Evolutionary conservation across 768 basidiomycete species (phyloP).

Genomic region (Neoboletus magnificus): DNA sequence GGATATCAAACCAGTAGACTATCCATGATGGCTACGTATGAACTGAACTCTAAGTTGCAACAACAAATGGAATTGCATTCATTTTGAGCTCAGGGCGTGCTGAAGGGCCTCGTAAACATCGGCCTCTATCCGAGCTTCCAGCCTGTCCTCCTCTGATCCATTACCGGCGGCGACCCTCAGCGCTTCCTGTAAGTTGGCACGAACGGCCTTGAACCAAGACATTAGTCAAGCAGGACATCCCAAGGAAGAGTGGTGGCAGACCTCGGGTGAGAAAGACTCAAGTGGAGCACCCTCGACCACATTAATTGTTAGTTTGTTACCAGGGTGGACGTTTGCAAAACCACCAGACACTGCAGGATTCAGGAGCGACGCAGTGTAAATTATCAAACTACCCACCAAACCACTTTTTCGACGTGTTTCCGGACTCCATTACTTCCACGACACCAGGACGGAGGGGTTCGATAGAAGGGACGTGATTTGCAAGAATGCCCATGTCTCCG

Average conservation of each 20-base stretch:
- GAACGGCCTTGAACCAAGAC: slow-evolving; percentile 66
- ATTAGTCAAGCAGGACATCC: slow-evolving; percentile 4
- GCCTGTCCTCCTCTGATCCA: slow-evolving; percentile 90
- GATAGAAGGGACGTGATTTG: slow-evolving; percentile 97
- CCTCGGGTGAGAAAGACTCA: slow-evolving; percentile 88
- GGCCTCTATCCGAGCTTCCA: slow-evolving; percentile 90
- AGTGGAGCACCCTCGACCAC: slow-evolving; percentile 94
- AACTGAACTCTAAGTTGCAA: slow-evolving; percentile 14
- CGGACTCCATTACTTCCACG: slow-evolving; percentile 88
- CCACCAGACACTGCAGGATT: slow-evolving; percentile 80
- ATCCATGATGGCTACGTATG: not conserved
- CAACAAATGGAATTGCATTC: slow-evolving; percentile 14
- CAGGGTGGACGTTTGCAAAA: slow-evolving; percentile 96
- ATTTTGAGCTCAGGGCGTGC: slow-evolving; percentile 64
- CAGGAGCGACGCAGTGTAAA: slow-evolving; percentile 1
- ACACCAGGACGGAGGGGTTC: slow-evolving; percentile 94
- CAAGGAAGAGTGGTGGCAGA: slow-evolving; percentile 34
- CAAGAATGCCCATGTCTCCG: slow-evolving; percentile 99
- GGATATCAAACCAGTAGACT: not conserved
- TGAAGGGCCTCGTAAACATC: slow-evolving; percentile 97
- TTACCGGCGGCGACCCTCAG: slow-evolving; percentile 74
- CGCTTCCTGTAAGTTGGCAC: slow-evolving; percentile 86
- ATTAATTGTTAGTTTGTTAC: slow-evolving; percentile 96
- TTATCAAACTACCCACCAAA: slow-evolving; percentile 65
- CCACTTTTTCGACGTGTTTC: slow-evolving; percentile 84